These are phyloP conservation scores for Eucalyptus marginata DNA, from an alignment of 345 rosid genomes.

Conservation along the genomic window DNA sequence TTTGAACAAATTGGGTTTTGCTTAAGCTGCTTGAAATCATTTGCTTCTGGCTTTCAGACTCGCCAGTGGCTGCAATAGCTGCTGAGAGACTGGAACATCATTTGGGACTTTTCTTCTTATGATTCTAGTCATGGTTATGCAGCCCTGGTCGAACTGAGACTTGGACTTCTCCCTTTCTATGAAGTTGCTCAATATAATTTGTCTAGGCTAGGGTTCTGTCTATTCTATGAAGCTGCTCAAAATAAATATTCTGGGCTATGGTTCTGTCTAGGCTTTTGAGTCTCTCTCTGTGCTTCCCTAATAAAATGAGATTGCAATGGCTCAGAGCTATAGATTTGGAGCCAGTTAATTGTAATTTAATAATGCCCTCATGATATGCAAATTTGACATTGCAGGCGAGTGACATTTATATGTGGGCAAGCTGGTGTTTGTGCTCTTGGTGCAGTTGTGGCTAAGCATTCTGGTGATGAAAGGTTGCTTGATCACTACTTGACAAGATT, in stretches of 20 bases:
- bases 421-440: constrained; percentile 74
- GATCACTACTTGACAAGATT: constrained; percentile 28
- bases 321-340: neutral
- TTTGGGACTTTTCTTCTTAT: neutral
- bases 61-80: neutral
- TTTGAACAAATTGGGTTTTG: neutral
- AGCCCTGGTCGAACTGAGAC: neutral
- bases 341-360: neutral
- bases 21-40: neutral
- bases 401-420: constrained; percentile 55
- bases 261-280: neutral
- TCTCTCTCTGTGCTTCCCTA: neutral
- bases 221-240: neutral
- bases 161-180: neutral
- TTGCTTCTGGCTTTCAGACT: neutral
- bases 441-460: constrained; percentile 51
- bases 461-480: constrained; percentile 32
- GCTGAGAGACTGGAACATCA: neutral
- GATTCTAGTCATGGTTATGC: neutral
- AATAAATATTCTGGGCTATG: neutral
- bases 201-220: neutral
- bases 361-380: neutral
- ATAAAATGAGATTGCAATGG: neutral
- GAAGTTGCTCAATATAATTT: neutral
- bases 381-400: constrained; percentile 14